A percentile compares a stretch with the other conserved stretches of the same genome.
Evolutionary conservation across 306 rosid genomes (phyloP).

Genomic region (Gillenia trifoliata): DNA sequence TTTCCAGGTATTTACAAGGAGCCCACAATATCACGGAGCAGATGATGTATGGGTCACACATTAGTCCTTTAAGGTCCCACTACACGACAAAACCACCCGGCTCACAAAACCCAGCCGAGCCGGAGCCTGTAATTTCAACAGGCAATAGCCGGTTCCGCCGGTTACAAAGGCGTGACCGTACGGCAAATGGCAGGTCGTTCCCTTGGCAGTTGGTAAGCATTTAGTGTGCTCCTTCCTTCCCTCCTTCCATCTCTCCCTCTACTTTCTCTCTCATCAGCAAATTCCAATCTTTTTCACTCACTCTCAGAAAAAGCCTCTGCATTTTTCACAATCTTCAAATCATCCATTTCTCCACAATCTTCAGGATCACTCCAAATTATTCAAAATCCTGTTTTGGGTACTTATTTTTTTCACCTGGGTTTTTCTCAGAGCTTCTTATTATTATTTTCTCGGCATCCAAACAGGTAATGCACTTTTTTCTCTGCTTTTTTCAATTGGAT

Average conservation of each 20-base stretch:
- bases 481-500: not conserved
- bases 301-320: constrained; percentile 5
- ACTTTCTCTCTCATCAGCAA: constrained; percentile 6
- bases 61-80: not conserved
- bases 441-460: not conserved
- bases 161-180: constrained; percentile 40
- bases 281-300: constrained; percentile 7
- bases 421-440: not conserved
- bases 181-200: constrained; percentile 55
- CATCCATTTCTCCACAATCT: not conserved
- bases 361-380: not conserved
- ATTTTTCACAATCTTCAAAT: not conserved
- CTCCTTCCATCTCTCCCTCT: not conserved
- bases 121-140: not conserved
- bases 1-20: not conserved
- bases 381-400: not conserved
- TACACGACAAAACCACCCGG: not conserved
- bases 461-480: not conserved
- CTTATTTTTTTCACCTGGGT: not conserved
- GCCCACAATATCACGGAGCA: constrained; percentile 7
- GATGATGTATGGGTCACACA: not conserved
- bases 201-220: constrained; percentile 69
- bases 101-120: constrained; percentile 1
- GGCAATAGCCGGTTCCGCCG: constrained; percentile 30
- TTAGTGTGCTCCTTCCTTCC: constrained; percentile 37